phyloP scores from a whole-genome alignment of 208 protist genomes.

The Plasmodiophora brassicae region DNA sequence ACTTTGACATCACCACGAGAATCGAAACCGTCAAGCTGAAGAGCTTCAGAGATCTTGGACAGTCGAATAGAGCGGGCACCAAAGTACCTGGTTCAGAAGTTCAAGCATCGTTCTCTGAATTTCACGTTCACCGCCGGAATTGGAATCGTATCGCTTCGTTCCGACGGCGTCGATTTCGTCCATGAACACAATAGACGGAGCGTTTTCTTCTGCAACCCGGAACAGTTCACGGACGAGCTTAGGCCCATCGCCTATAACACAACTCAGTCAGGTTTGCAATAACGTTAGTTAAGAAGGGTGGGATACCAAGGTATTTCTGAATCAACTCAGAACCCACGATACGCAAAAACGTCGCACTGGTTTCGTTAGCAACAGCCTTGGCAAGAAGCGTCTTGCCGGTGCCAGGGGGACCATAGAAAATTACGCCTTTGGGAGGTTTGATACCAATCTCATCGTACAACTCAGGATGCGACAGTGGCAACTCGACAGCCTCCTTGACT shows the following conservation, averaged over 20 bases:
- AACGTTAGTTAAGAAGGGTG: neutral
- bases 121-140: constrained; percentile 94
- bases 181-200: constrained; percentile 99
- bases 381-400: constrained; percentile 98
- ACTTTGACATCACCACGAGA: constrained; percentile 98
- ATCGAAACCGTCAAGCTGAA: constrained; percentile 98
- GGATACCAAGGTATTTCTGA: constrained; percentile 95
- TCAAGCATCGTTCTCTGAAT: constrained; percentile 99
- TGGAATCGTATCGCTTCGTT: constrained; percentile 96
- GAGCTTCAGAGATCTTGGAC: neutral
- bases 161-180: constrained; percentile 99
- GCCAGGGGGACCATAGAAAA: constrained; percentile 97
- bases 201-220: constrained; percentile 93
- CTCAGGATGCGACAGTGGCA: constrained; percentile 98
- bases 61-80: neutral
- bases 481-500: constrained; percentile 81
- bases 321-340: constrained; percentile 99
- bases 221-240: constrained; percentile 98
- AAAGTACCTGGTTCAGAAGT: constrained; percentile 92
- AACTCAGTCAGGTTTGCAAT: neutral
- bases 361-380: constrained; percentile 98
- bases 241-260: constrained; percentile 86
- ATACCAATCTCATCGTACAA: constrained; percentile 99
- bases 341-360: constrained; percentile 97
- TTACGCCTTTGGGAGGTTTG: constrained; percentile 98